Evolutionary conservation across 1,284 basidiomycete species (phyloP).

Genomic region (Ustilago esculenta): DNA sequence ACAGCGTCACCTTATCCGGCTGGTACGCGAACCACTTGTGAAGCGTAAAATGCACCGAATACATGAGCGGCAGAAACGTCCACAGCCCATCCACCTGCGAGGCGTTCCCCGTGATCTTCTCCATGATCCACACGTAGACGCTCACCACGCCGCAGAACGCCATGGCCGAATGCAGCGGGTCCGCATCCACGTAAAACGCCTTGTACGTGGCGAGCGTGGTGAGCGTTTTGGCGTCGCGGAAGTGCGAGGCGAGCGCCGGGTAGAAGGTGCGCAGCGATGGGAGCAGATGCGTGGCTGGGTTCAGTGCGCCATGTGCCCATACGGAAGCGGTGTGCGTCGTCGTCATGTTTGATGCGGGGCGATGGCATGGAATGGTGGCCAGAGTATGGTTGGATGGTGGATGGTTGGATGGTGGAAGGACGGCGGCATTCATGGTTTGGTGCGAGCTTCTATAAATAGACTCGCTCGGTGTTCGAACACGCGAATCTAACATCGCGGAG

Average conservation of each 20-base stretch:
- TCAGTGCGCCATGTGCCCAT: slow-evolving; percentile 50
- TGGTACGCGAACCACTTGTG: slow-evolving; percentile 53
- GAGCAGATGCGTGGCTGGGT: slow-evolving; percentile 40
- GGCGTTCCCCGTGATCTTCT: slow-evolving; percentile 61
- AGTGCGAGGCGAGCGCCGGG: slow-evolving; percentile 31
- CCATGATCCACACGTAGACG: slow-evolving; percentile 54
- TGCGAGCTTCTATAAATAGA: too few relatives aligned
- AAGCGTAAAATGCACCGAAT: slow-evolving; percentile 58
- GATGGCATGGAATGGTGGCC: not conserved
- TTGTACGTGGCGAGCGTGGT: slow-evolving; percentile 36
- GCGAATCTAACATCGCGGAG: too few relatives aligned
- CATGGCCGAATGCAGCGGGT: slow-evolving; percentile 56
- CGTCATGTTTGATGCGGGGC: not conserved
- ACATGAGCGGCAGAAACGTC: slow-evolving; percentile 62
- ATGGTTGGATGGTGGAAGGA: slow-evolving; percentile 3
- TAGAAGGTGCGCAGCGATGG: slow-evolving; percentile 44
- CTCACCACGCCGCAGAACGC: slow-evolving; percentile 51
- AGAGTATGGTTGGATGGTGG: not conserved
- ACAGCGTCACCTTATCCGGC: slow-evolving; percentile 38
- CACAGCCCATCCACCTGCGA: slow-evolving; percentile 62
- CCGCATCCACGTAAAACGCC: slow-evolving; percentile 52
- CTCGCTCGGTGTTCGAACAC: too few relatives aligned
- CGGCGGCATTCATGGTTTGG: slow-evolving; percentile 6
- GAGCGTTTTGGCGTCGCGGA: slow-evolving; percentile 29
- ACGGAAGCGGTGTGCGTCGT: slow-evolving; percentile 20